Percentiles rank a stretch among this genome's conserved stretches.
Evolutionary conservation across 148 eudicot genomes (phyloP).

Genomic region (Amaranthus palmeri): DNA sequence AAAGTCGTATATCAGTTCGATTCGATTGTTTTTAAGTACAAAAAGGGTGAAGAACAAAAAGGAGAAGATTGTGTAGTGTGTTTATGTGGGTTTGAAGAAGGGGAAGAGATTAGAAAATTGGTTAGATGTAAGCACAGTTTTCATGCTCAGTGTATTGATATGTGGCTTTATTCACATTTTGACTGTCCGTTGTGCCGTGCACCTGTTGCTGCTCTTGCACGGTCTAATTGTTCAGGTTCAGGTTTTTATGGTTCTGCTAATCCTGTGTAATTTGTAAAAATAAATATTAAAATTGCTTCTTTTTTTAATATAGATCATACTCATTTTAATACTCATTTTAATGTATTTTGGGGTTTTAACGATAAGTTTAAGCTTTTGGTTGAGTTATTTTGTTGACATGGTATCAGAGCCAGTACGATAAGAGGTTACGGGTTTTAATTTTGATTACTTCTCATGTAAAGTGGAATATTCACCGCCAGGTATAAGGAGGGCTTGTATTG

Average conservation of each 20-base stretch:
- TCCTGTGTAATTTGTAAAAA: no score
- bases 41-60: conserved; percentile 6
- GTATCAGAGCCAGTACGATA: no score
- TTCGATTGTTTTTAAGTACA: conserved; percentile 38
- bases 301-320: no score
- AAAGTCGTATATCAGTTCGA: conserved; percentile 5
- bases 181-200: conserved; percentile 76
- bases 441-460: no score
- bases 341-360: no score
- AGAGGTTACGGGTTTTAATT: no score
- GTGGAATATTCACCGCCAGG: no score
- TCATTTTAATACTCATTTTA: no score
- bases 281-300: no score
- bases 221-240: background rate
- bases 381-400: no score
- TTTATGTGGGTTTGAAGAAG: conserved; percentile 56
- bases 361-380: no score
- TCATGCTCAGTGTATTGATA: conserved; percentile 67
- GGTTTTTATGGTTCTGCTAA: background rate
- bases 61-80: conserved; percentile 54
- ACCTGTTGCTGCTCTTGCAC: conserved; percentile 26
- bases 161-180: conserved; percentile 63
- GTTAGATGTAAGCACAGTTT: conserved; percentile 57
- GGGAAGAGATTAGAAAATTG: conserved; percentile 51
- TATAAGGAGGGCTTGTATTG: no score